These are phyloP conservation scores for Boletus reticuloceps DNA, from an alignment of 768 basidiomycete genomes.

Conservation along the genomic window DNA sequence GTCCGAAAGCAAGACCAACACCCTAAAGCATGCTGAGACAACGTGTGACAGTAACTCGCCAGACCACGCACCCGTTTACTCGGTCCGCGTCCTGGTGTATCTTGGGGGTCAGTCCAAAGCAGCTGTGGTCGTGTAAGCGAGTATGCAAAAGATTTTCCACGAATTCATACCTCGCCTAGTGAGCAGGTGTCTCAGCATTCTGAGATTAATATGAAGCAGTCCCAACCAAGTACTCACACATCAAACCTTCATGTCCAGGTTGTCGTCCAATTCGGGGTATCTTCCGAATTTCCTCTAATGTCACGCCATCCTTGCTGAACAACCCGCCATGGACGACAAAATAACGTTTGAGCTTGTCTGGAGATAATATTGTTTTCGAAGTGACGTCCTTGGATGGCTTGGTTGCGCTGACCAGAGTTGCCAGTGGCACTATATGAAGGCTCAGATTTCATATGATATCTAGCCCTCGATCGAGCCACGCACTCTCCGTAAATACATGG, in stretches of 20 bases:
- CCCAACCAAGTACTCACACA: constrained; percentile 61
- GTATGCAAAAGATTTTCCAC: neutral
- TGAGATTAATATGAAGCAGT: neutral
- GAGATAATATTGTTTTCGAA: constrained; percentile 67
- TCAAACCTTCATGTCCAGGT: constrained; percentile 91
- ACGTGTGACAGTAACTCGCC: constrained; percentile 3
- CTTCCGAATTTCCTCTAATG: constrained; percentile 87
- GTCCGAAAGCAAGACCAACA: constrained; percentile 94
- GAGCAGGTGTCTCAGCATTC: constrained; percentile 7
- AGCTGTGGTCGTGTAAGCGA: constrained; percentile 44
- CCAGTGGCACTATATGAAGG: constrained; percentile 71
- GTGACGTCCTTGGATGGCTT: constrained; percentile 44
- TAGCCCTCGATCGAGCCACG: constrained; percentile 22
- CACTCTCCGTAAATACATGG: constrained; percentile 87
- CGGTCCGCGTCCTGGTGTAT: constrained; percentile 83
- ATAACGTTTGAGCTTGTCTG: constrained; percentile 81
- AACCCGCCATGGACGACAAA: constrained; percentile 96
- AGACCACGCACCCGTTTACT: constrained; percentile 80
- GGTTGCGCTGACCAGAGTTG: constrained; percentile 79
- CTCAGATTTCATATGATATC: constrained; percentile 4
- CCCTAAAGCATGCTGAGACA: constrained; percentile 50
- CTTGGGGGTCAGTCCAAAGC: constrained; percentile 97
- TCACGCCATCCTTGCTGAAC: constrained; percentile 94
- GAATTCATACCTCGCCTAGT: constrained; percentile 57
- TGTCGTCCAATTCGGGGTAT: constrained; percentile 85